Conservation (phyloP, 2,329 filamentous ascomycete genomes). For the Alternaria metachromatica region DNA sequence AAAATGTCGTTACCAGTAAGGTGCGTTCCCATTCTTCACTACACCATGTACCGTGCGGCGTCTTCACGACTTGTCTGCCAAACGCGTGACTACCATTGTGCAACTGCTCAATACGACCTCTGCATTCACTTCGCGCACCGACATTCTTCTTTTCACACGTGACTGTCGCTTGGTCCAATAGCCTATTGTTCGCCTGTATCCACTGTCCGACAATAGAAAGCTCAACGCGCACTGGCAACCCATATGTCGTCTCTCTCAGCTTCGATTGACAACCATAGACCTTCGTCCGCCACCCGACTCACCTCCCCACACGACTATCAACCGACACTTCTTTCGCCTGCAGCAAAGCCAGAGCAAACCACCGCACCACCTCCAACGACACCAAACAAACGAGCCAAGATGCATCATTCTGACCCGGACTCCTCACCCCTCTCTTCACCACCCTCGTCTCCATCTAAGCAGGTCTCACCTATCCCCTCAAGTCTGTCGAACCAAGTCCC, state of each 20-base stretch:
- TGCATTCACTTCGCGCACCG: not conserved
- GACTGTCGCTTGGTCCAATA: not conserved
- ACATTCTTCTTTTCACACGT: not conserved
- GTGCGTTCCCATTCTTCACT: slow-evolving; percentile 23
- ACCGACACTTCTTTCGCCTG: not conserved
- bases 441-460: slow-evolving; percentile 2
- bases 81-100: not conserved
- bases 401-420: slow-evolving; percentile 6
- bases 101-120: not conserved
- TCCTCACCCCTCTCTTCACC: slow-evolving; percentile 22
- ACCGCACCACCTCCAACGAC: slow-evolving; percentile 3
- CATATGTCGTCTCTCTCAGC: not conserved
- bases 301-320: not conserved
- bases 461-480: not conserved
- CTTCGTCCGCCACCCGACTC: slow-evolving; percentile 2
- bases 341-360: not conserved
- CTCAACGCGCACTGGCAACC: not conserved
- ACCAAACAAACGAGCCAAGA: slow-evolving; percentile 8
- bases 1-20: slow-evolving; percentile 38
- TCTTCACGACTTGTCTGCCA: not conserved
- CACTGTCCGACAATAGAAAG: not conserved
- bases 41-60: not conserved
- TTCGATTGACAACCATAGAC: slow-evolving; percentile 7
- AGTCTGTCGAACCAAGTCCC: not conserved
- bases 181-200: not conserved